phyloP scores from a whole-genome alignment of 2,329 filamentous ascomycete genomes.

The Aspergillus fumigatiaffinis region DNA sequence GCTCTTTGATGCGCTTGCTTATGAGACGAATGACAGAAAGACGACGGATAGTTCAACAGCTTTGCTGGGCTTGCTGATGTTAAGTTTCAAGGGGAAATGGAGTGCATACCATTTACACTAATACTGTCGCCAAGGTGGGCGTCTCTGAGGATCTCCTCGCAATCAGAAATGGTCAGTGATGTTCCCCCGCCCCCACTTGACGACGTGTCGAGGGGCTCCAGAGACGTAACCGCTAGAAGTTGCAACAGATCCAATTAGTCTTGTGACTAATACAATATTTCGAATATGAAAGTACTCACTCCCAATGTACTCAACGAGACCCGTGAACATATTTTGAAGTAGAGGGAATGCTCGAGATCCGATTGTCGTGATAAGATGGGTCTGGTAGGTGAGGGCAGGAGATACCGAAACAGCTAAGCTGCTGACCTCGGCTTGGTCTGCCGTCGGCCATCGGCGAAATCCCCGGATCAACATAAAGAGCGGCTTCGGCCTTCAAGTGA shows the following conservation, averaged over 20 bases:
- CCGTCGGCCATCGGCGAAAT: constrained; percentile 11
- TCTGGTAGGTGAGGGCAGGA: neutral
- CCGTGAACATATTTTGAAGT: constrained; percentile 77
- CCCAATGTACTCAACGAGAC: constrained; percentile 87
- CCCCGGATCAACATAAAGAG: constrained; percentile 8
- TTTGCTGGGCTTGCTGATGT: neutral
- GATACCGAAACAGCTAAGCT: constrained; percentile 6
- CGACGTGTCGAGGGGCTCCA: constrained; percentile 75
- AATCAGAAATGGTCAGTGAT: constrained; percentile 77
- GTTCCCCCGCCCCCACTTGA: constrained; percentile 71
- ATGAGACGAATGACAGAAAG: neutral
- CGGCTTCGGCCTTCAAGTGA: constrained; percentile 20
- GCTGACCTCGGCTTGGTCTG: constrained; percentile 23
- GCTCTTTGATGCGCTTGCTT: neutral
- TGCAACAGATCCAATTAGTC: constrained; percentile 3
- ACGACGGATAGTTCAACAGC: neutral
- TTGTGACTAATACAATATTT: neutral
- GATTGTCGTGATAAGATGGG: neutral
- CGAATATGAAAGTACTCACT: constrained; percentile 55
- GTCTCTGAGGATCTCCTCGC: constrained; percentile 74
- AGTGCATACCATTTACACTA: constrained; percentile 69
- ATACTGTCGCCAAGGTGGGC: constrained; percentile 90
- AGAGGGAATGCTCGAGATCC: neutral
- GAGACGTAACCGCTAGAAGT: constrained; percentile 69
- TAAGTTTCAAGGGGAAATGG: neutral